phyloP scores from a whole-genome alignment of 192 early-diverging fungal genomes.

The Coemansia sp. region DNA sequence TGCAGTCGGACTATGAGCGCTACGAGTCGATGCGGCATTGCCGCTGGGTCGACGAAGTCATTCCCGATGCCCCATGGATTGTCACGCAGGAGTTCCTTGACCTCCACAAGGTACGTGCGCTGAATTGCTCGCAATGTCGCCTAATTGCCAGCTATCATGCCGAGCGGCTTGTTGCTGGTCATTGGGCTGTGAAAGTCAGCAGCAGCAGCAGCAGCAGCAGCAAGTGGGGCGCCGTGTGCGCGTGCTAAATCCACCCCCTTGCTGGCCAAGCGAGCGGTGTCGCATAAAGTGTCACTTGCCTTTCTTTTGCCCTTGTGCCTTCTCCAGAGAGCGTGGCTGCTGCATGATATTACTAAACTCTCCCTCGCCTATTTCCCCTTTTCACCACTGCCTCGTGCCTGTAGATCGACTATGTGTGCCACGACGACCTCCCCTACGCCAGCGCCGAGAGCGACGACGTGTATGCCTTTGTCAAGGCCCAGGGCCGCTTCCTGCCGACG shows the following conservation, averaged over 20 bases:
- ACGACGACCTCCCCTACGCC: constrained; percentile 74
- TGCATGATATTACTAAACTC: no score
- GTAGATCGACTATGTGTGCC: constrained; percentile 79
- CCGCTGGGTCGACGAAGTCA: constrained; percentile 80
- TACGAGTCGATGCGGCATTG: constrained; percentile 78
- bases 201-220: no score
- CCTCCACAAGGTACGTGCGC: constrained; percentile 51
- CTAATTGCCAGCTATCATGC: no score
- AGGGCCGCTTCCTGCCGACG: constrained; percentile 60
- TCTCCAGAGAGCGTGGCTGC: no score
- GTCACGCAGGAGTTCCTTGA: constrained; percentile 74
- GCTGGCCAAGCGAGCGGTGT: no score
- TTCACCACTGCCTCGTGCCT: not conserved
- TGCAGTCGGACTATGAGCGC: constrained; percentile 72
- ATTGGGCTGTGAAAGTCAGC: no score
- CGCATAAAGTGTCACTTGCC: not conserved
- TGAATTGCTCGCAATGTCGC: not conserved
- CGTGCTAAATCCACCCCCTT: no score
- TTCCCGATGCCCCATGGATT: constrained; percentile 73
- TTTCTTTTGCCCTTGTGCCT: not conserved
- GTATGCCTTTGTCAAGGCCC: constrained; percentile 75
- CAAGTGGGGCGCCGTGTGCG: no score
- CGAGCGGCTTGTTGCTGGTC: no score
- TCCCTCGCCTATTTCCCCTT: no score
- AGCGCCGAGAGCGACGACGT: constrained; percentile 70